Conservation (phyloP, 257 asterid species). For the Coffea eugenioides region DNA sequence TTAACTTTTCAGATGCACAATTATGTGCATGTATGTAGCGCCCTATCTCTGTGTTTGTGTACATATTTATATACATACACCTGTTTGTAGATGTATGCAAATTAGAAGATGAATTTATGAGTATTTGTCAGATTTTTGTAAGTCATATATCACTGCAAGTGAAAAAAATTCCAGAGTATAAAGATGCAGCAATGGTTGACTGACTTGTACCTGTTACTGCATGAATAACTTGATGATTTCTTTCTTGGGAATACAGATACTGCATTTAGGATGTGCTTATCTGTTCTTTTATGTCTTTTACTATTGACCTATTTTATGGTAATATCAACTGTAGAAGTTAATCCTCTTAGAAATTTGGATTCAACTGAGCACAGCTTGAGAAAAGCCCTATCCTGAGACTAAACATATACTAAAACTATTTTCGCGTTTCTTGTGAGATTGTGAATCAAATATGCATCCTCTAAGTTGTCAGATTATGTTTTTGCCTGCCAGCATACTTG, state of each 20-base stretch:
- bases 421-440: background rate
- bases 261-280: background rate
- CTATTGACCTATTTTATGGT: background rate
- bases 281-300: background rate
- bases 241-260: background rate
- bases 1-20: background rate
- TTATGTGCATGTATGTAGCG: too few species aligned
- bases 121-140: background rate
- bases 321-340: background rate
- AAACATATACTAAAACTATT: background rate
- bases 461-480: background rate
- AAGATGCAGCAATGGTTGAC: background rate
- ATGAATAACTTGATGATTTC: background rate
- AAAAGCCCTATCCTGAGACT: background rate
- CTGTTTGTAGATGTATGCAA: background rate
- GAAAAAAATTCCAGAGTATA: background rate
- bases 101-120: background rate
- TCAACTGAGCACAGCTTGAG: background rate
- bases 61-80: background rate
- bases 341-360: background rate
- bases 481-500: background rate
- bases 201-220: background rate
- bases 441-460: background rate
- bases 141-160: background rate
- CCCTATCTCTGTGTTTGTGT: too few species aligned